These are phyloP conservation scores for Naegleria gruberi DNA, from an alignment of 208 protist genomes.

Conservation along the genomic window DNA sequence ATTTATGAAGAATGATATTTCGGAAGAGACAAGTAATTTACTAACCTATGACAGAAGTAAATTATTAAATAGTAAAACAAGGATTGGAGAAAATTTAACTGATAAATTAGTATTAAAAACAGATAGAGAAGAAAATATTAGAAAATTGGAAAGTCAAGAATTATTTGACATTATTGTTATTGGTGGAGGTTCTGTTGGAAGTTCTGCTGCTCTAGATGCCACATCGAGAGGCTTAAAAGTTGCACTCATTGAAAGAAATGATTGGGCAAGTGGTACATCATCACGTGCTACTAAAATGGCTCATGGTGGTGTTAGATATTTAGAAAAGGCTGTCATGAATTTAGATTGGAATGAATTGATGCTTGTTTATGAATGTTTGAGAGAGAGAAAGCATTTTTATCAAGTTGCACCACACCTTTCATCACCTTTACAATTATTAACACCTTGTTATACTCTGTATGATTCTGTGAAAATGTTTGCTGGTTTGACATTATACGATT, in stretches of 20 bases:
- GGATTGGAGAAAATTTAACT: no score
- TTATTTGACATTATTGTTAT: slow-evolving; percentile 85
- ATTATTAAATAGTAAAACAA: no score
- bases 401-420: slow-evolving; percentile 84
- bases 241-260: slow-evolving; percentile 82
- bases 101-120: no score
- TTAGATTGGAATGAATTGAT: slow-evolving; percentile 66
- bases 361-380: slow-evolving; percentile 76
- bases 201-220: slow-evolving; percentile 81
- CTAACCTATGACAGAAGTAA: no score
- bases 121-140: slow-evolving; percentile 14
- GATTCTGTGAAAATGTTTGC: slow-evolving; percentile 69
- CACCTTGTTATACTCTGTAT: slow-evolving; percentile 75
- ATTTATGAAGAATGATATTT: no score
- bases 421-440: slow-evolving; percentile 70
- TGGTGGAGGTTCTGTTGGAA: slow-evolving; percentile 86
- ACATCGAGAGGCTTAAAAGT: slow-evolving; percentile 75
- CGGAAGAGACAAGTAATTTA: no score
- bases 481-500: slow-evolving; percentile 74
- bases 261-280: slow-evolving; percentile 87
- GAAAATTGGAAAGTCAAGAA: slow-evolving; percentile 39
- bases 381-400: slow-evolving; percentile 81
- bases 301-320: slow-evolving; percentile 92
- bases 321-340: slow-evolving; percentile 54
- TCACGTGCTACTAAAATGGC: slow-evolving; percentile 91